Base-by-base conservation (phyloP, 148 eudicot species). In the Spergularia marina region DNA sequence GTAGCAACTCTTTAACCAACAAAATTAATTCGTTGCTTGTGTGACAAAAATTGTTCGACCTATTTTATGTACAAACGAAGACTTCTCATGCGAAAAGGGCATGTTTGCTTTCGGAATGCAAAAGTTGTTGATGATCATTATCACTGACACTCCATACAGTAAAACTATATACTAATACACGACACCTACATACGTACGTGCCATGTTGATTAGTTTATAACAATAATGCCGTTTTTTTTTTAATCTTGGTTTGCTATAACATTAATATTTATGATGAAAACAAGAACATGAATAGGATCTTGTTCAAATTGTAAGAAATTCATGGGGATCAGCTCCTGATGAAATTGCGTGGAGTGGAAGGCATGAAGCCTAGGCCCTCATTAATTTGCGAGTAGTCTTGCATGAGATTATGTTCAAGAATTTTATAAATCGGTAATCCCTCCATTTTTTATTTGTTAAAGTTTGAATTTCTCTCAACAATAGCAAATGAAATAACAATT, bases 21-120 rank as follows among this genome's bases (percentile, higher is more conserved):
- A 44, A 44, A 9, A 44, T 6, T 6, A 44, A 44, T 3, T 44
- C 49, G 49, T 44, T 71, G 64, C 74, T 71, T 57, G 66, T 11
- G 49, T 57, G 56, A 16, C 12, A 41, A 57, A 12, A 68, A 71
- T 49, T 49, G 58, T 68, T 47, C 51, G 72, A 47, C 54, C 54
- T 73, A 12, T 18, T 62, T 62, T 70, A 70, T 17, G 53, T 59
- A 52, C 14, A 58, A 39, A 70, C 34, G 44, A 41, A 55, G 71
- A 56, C 6, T 21, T 21, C 44, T 77, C 79, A 76, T 63, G 76
- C 69, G 65, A 41, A 64, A 57, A 59, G 47, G 70, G 79, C 65
- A 78, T 82, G 84, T 74, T 82, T 74, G 84, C 84, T 81, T 81
- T 68, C 74, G 76, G 54, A 75, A 40, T 49, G 62, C 82, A 82